Conservation (phyloP, 352 stramenopile species). For the Vaucheria bursata region DNA sequence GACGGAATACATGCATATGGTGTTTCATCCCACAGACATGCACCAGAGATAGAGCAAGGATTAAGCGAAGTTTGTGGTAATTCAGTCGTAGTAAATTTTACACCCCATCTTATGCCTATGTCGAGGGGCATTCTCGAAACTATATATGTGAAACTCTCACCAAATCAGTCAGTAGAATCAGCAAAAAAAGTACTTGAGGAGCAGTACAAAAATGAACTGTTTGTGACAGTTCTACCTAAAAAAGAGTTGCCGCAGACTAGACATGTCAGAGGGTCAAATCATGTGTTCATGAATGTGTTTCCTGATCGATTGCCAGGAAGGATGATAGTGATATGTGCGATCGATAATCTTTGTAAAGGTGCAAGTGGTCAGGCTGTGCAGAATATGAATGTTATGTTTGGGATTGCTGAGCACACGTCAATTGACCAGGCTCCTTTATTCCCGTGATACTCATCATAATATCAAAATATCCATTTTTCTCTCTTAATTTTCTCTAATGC, state of each 20-base stretch:
- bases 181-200: constrained; percentile 64
- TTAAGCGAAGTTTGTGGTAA: constrained; percentile 37
- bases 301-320: constrained; percentile 69
- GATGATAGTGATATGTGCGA: constrained; percentile 71
- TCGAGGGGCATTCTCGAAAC: constrained; percentile 79
- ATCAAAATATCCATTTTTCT: no score
- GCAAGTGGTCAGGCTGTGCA: constrained; percentile 80
- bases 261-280: constrained; percentile 50
- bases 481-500: no score
- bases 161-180: constrained; percentile 57
- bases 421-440: constrained; percentile 51
- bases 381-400: constrained; percentile 85
- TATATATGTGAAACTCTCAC: constrained; percentile 51
- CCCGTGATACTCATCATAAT: constrained; percentile 26
- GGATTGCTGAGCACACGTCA: constrained; percentile 62
- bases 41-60: constrained; percentile 53
- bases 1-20: constrained; percentile 52
- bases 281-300: constrained; percentile 62
- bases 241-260: constrained; percentile 56
- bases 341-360: constrained; percentile 87
- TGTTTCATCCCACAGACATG: constrained; percentile 49
- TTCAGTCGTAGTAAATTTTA: constrained; percentile 68
- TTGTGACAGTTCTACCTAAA: constrained; percentile 76
- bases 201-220: constrained; percentile 67
- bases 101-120: constrained; percentile 80